Conservation (phyloP, 164 flowering plant genomes). For the Berberis vulgaris region DNA sequence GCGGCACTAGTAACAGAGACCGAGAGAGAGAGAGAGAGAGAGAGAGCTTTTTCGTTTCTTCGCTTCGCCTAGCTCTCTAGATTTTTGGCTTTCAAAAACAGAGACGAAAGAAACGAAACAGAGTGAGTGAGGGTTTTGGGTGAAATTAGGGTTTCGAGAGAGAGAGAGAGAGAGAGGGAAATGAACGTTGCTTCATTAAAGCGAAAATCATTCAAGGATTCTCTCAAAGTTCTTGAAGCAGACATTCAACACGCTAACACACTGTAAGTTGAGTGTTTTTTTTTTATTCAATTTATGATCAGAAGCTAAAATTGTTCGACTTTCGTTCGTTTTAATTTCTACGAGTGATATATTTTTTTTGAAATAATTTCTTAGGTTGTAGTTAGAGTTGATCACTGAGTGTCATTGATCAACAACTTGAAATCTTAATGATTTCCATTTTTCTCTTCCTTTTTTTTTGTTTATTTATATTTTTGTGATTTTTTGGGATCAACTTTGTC, state of each 20-base stretch:
- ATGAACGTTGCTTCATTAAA: conserved; percentile 36
- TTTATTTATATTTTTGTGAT: too few species aligned
- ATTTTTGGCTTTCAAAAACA: background rate
- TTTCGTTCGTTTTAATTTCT: background rate
- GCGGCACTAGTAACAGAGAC: background rate
- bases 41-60: too few species aligned
- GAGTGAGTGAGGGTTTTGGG: background rate
- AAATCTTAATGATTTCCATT: too few species aligned
- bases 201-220: conserved; percentile 80
- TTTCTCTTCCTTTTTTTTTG: too few species aligned
- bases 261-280: conserved; percentile 32
- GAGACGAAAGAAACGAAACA: background rate
- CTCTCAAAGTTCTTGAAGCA: conserved; percentile 70
- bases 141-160: conserved; percentile 6
- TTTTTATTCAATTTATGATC: too few species aligned
- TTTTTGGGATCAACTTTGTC: too few species aligned
- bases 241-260: conserved; percentile 85
- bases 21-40: background rate
- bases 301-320: background rate
- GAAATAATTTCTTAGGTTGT: too few species aligned
- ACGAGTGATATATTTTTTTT: too few species aligned
- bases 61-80: too few species aligned
- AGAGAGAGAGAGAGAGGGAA: conserved; percentile 6
- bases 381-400: too few species aligned
- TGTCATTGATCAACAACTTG: too few species aligned